Evolutionary conservation across 192 early-diverging fungal species (phyloP).

Genomic region (Gaertneriomyces semiglobifer): DNA sequence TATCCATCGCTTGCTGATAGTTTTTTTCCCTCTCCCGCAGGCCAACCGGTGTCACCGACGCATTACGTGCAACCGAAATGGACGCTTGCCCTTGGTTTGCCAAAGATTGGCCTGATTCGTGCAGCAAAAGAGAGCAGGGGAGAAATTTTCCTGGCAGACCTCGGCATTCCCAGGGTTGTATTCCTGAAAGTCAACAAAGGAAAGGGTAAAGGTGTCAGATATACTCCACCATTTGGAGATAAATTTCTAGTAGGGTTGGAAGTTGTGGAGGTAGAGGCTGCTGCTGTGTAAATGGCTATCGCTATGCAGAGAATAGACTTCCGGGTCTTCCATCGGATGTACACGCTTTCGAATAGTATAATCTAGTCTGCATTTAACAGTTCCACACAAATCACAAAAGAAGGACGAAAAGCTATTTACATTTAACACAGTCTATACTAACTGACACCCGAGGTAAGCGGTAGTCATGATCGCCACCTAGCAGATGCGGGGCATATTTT

Average conservation of each 20-base stretch:
- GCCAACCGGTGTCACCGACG: constrained; percentile 45
- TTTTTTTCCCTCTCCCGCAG: constrained; percentile 22
- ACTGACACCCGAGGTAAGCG: too few species aligned
- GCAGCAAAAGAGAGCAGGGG: constrained; percentile 54
- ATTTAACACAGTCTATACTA: too few species aligned
- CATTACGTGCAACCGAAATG: constrained; percentile 68
- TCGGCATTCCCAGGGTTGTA: constrained; percentile 63
- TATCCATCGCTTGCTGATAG: not conserved
- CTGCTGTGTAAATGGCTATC: not conserved
- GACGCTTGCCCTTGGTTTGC: constrained; percentile 74
- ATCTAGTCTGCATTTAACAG: too few species aligned
- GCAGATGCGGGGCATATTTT: too few species aligned
- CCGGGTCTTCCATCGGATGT: too few species aligned
- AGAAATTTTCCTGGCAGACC: constrained; percentile 73
- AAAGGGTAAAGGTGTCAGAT: constrained; percentile 33
- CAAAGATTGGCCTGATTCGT: constrained; percentile 57
- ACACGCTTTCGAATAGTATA: too few species aligned
- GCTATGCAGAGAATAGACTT: too few species aligned
- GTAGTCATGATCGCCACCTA: too few species aligned
- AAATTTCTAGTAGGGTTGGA: constrained; percentile 44
- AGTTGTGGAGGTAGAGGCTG: constrained; percentile 8
- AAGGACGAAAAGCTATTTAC: too few species aligned
- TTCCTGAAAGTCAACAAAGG: constrained; percentile 52
- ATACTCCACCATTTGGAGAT: constrained; percentile 47
- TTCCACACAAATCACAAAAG: too few species aligned